Evolutionary conservation across 2,329 filamentous ascomycete species (phyloP), one percentile per base, ranked within the genome.

Genomic region (Ascosphaera apis): DNA sequence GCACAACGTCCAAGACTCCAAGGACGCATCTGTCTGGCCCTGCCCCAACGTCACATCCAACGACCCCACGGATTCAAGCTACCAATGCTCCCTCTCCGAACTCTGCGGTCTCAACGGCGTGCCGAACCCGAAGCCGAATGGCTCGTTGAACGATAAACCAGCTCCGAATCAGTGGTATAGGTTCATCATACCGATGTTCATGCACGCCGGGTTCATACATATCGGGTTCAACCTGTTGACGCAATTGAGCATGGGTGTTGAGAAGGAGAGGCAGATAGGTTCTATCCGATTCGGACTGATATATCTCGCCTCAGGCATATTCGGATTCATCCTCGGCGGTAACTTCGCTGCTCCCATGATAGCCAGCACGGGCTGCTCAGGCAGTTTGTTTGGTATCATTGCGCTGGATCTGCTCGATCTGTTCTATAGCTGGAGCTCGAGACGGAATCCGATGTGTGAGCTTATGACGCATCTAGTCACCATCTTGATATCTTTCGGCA

Each of bases 221-320:
- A 93, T 98, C 39, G 80, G 72, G 12, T 93, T 95, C 66, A 98
- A 98, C 56, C 66, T 98, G 57, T 66, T 95, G 5, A 66, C 93
- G 15, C 88, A 98, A 53, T 57, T 93, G 48, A 91, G 81, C 0
- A 69, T 95, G 37, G 88, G 78, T 19, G 74, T 77, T 30, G 88
- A 98, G 47, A 91, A 98, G 71, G 88, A 98, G 53, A 69, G 73
- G 44, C 70, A 77, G 36, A 92, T 98, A 46, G 88, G 88, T 2
- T 73, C 78, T 27, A 66, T 93, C 44, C 76, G 88, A 28, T 95
- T 91, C 56, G 71, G 78, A 33, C 56, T 98, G 34, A 82, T 95
- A 35, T 98, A 98, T 53, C 68, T 95, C 48, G 75, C 73, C 42
- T 72, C 81, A 19, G 88, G 88, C 17, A 95, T 95, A 44, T 95